phyloP scores from a whole-genome alignment of 495 filamentous ascomycete species.

The Recurvomyces mirabilis region DNA sequence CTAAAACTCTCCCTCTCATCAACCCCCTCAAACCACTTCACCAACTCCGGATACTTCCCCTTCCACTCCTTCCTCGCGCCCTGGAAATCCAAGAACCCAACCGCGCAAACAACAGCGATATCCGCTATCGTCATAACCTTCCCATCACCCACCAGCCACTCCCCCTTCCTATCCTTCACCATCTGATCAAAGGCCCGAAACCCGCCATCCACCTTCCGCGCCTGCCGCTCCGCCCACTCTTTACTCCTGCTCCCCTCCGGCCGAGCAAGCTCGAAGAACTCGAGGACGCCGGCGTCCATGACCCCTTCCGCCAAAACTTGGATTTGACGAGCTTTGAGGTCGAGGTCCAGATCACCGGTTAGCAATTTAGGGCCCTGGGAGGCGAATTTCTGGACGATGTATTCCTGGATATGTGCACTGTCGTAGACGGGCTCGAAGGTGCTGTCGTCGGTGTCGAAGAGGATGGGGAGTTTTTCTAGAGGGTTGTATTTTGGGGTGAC shows the following conservation, averaged over 20 bases:
- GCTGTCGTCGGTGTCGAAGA: conserved; percentile 4
- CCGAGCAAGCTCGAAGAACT: conserved; percentile 15
- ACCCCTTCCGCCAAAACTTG: conserved; percentile 15
- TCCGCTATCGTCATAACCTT: conserved; percentile 3
- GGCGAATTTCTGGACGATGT: conserved; percentile 11
- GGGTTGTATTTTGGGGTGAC: conserved; percentile 15
- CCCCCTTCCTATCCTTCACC: conserved; percentile 1
- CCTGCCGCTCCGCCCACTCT: not conserved
- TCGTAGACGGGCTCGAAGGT: conserved; percentile 14
- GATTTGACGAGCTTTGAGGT: conserved; percentile 14
- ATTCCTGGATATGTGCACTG: conserved; percentile 10
- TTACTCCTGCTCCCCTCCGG: not conserved
- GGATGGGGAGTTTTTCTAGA: conserved; percentile 18
- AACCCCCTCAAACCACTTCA: conserved; percentile 1
- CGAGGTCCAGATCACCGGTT: conserved; percentile 11
- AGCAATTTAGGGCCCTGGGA: conserved; percentile 4
- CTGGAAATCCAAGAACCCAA: conserved; percentile 1
- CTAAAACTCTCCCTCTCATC: conserved; percentile 1
- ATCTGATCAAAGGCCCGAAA: not conserved
- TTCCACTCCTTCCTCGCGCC: not conserved
- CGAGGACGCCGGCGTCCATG: conserved; percentile 14
- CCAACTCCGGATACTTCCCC: conserved; percentile 5
- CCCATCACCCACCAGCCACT: conserved; percentile 5
- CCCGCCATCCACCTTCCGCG: not conserved
- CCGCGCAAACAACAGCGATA: conserved; percentile 6